phyloP scores from a whole-genome alignment of 164 flowering plant species.

The Kalanchoe fedtschenkoi region DNA sequence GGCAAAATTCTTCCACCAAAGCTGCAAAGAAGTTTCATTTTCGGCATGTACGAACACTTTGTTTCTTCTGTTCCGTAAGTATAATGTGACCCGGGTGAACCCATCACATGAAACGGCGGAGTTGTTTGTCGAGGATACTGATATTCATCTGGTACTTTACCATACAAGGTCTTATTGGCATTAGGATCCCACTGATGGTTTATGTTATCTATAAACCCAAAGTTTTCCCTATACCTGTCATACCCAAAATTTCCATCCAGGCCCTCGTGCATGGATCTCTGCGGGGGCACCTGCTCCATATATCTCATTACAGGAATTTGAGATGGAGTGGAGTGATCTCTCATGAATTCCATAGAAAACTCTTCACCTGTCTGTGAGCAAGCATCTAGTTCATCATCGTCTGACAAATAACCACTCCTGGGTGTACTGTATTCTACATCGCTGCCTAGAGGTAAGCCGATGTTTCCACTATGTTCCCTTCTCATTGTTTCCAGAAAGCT shows the following conservation, averaged over 20 bases:
- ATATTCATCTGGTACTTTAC: slow-evolving; percentile 14
- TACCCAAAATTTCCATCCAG: slow-evolving; percentile 29
- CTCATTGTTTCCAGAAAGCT: background rate
- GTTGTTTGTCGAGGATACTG: slow-evolving; percentile 11
- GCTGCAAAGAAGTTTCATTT: slow-evolving; percentile 78
- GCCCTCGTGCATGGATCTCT: slow-evolving; percentile 30
- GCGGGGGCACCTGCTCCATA: slow-evolving; percentile 14
- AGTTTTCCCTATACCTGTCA: slow-evolving; percentile 17
- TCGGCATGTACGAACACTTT: slow-evolving; percentile 30
- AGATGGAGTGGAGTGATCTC: slow-evolving; percentile 31
- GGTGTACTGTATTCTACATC: slow-evolving; percentile 3
- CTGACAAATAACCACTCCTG: slow-evolving; percentile 6
- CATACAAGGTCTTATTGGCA: slow-evolving; percentile 13
- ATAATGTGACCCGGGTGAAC: slow-evolving; percentile 16
- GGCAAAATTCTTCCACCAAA: slow-evolving; percentile 82
- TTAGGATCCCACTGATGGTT: slow-evolving; percentile 16
- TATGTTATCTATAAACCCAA: slow-evolving; percentile 15
- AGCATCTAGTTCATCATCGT: slow-evolving; percentile 23
- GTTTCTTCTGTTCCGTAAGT: slow-evolving; percentile 18
- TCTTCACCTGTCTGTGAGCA: slow-evolving; percentile 80
- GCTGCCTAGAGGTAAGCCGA: slow-evolving; percentile 13
- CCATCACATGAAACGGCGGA: slow-evolving; percentile 16
- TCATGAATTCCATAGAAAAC: slow-evolving; percentile 51
- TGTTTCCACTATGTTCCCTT: slow-evolving; percentile 17
- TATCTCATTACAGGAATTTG: slow-evolving; percentile 17